Evolutionary conservation across 2,329 filamentous ascomycete genomes (phyloP), one percentile per base, ranked within the genome.

Genomic region (Botrytis hyacinthi): DNA sequence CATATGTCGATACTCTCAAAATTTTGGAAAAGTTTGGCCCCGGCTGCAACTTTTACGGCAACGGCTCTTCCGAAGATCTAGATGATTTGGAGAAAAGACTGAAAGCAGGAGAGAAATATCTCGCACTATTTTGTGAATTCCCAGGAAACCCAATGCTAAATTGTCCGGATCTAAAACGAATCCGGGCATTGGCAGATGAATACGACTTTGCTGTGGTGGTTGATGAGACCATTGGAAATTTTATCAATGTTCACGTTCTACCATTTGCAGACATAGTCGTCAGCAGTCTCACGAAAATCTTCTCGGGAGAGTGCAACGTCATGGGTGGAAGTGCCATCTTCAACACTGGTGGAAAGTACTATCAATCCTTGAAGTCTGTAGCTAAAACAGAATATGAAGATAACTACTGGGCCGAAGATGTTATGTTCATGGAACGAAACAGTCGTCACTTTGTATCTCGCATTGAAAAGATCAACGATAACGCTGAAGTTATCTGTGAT

Each of bases 251-350:
- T 78, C 94, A 98, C 81, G 93, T 99, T 6, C 87, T 99, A 8
- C 93, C 92, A 4, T 92, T 91, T 80, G 93, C 94, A 74, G 96
- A 99, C 82, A 87, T 98, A 26, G 93, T 98, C 8, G 95, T 97
- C 73, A 97, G 93, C 85, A 97, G 93, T 81, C 86, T 99, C 74
- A 98, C 96, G 67, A 99, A 99, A 82, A 92, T 98, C 71, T 99
- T 99, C 84, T 97, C 94, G 73, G 96, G 96, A 69, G 96, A 98
- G 83, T 96, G 93, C 82, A 98, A 99, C 82, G 96, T 99, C 77
- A 98, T 98, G 95, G 96, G 95, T 74, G 96, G 96, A 73, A 92
- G 91, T 76, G 84, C 87, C 63, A 88, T 91, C 71, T 81, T 91
- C 63, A 91, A 91, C 79, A 88, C 88, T 0, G 88, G 90, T 73